Percentiles rank a stretch among this genome's conserved stretches.
Evolutionary conservation across 805 yeast species (phyloP).

Genomic region (Saccharomyces jurei): DNA sequence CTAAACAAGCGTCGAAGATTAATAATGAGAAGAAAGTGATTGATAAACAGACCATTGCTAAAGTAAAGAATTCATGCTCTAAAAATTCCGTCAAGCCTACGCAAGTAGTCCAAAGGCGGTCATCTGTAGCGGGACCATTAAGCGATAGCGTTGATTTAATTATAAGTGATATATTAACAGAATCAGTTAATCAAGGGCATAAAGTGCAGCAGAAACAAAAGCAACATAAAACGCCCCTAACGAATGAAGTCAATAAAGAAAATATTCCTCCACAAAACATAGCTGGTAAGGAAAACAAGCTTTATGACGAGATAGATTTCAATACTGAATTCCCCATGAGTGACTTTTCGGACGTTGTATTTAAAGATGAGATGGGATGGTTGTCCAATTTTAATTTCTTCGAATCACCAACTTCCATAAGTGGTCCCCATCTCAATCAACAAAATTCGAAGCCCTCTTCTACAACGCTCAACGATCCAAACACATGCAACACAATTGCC

Average conservation of each 20-base stretch:
- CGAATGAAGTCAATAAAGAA: constrained; percentile 20
- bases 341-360: constrained; percentile 12
- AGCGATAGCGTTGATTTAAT: neutral
- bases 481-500: constrained; percentile 13
- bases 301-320: neutral
- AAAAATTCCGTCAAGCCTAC: constrained; percentile 2
- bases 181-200: neutral
- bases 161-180: constrained; percentile 1
- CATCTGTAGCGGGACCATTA: neutral
- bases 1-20: neutral
- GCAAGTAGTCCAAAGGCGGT: neutral
- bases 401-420: constrained; percentile 8
- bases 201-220: neutral
- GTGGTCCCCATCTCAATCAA: neutral
- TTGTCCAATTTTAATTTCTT: constrained; percentile 18
- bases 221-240: neutral
- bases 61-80: neutral
- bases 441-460: constrained; percentile 6
- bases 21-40: constrained; percentile 1
- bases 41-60: neutral
- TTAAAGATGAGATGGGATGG: constrained; percentile 18
- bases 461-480: constrained; percentile 15
- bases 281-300: neutral
- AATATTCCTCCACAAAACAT: constrained; percentile 19
- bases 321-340: constrained; percentile 11